Base-by-base conservation (phyloP, 345 rosid species). In the Linum usitatissimum region DNA sequence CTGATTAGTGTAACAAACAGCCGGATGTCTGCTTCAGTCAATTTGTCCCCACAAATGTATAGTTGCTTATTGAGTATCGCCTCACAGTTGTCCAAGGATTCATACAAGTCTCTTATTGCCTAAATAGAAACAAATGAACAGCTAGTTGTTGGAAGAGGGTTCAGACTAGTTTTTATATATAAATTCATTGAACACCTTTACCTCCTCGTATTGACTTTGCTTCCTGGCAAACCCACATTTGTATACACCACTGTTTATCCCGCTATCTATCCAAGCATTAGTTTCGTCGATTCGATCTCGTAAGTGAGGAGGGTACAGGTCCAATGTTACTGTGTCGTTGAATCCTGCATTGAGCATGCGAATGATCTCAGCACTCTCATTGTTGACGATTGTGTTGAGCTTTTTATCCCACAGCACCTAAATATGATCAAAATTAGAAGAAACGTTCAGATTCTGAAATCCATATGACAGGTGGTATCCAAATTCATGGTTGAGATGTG, bases 1-100 rank as follows among this genome's bases (percentile, higher is more conserved):
- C 98, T 86, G 76, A 91, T 83, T 21, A 91, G 80, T 13, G 98
- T 91, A 59, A 84, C 92, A 64, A 91, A 91, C 70, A 88, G 70
- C 48, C 92, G 73, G 13, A 91, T 74, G 78, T 88, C 95, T 6
- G 91, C 77, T 74, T 91, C 96, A 1, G 92, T 72, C 54, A 86
- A 62, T 53, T 59, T 64, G 63, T 83, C 82, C 57, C 90, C 96
- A 45, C 95, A 91, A 12, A 91, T 73, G 69, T 80, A 91, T 0
- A 85, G 68, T 15, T 86, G 85, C 77, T 85, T 81, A 57, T 75
- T 64, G 13, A 91, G 95, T 63, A 88, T 76, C 63, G 68, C 82
- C 63, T 91, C 96, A 12, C 95, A 86, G 74, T 67, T 83, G 71
- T 88, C 95, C 67, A 91, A 13, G 63, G 92, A 86, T 61, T 85